Evolutionary conservation across 345 rosid species (phyloP), one percentile per base, ranked within the genome.

Genomic region (Eutrema heterophyllum): DNA sequence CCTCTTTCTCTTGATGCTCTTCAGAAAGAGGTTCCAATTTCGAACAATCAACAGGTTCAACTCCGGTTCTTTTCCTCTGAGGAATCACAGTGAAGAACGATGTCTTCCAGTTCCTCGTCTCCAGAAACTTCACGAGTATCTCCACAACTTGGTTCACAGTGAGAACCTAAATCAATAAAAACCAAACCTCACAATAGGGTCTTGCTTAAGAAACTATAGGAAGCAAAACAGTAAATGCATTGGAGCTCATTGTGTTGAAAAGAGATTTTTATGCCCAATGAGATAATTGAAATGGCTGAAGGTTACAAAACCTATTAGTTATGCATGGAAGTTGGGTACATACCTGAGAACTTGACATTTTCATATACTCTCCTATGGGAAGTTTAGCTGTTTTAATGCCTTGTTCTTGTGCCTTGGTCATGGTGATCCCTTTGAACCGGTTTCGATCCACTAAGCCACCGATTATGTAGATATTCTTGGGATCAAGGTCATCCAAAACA

Each of bases 261-360:
- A 16, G 36, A 52, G 21, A 36, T 2, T 54, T 51, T 18, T 59
- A 49, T 59, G 30, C 15, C 8, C 9, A 50, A 4, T 38, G 63
- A 29, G 30, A 40, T 35, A 30, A 53, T 7, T 48, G 35, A 49
- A 49, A 53, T 35, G 50, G 50, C 43, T 4, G 15, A 13, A 61
- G 24, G 33, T 56, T 15, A 9, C 43, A 15, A 35, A 35, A 35
- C 8, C 1, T 35, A 9, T 36, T 18, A 6, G 3, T 6, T 27
- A 9, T 4, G 1, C 4, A 38, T 29, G 50, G 67, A 57, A 35
- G 60, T 66, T 60, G 39, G 18, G 57, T 50, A 2, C 18, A 54
- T 73, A 95, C 99, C 99, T 92, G 98, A 64, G 99, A 92, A 71
- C 94, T 86, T 8, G 91, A 90, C 99, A 92, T 92, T 84, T 95